Base-by-base conservation (phyloP, 2,329 filamentous ascomycete species). In the Colletotrichum cordylinicola region DNA sequence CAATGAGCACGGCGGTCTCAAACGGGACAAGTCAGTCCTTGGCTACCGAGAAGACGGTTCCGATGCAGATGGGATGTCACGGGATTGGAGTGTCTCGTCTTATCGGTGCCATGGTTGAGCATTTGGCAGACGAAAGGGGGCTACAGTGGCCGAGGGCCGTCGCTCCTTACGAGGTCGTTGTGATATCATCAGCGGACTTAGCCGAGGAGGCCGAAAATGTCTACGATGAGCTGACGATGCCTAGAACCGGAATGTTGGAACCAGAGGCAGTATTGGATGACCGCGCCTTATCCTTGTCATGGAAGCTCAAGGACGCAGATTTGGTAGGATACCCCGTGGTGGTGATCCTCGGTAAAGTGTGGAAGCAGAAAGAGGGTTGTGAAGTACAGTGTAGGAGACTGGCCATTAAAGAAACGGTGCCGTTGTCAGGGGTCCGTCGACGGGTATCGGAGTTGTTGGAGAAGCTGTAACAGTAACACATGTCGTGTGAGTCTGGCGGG, bases 51-150 rank as follows among this genome's bases (percentile, higher is more conserved):
- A 31, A 10, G n/a, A 69, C 16, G 33, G 4, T 77, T 0, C 88
- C 92, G 0, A 90, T 98, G 81, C 92, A 98, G 78, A 99, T 99
- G 97, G 97, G 97, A 71, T 99, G 97, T 83, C 95, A 98, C 82
- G 97, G 97, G 1, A 98, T 99, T 77, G 97, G 97, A 2, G 92
- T 99, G 21, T 98, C 96, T 7, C 93, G 97, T 60, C 93, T 99
- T 80, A 93, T 99, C 77, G 96, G 94, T 10, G 95, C 97, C 2
- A 92, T 97, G 1, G 96, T 96, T 2, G 93, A 96, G 78, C 90
- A 93, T 52, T 87, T 95, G 12, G 89, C 92, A 0, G 95, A 98
- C 79, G 82, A 89, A 4, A 90, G 87, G 81, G 97, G 96, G 0
- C 88, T 98, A 9, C 95, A 95, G 80, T 99, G 97, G 97, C 97